phyloP scores from a whole-genome alignment of 345 rosid species.

The Pistacia atlantica region DNA sequence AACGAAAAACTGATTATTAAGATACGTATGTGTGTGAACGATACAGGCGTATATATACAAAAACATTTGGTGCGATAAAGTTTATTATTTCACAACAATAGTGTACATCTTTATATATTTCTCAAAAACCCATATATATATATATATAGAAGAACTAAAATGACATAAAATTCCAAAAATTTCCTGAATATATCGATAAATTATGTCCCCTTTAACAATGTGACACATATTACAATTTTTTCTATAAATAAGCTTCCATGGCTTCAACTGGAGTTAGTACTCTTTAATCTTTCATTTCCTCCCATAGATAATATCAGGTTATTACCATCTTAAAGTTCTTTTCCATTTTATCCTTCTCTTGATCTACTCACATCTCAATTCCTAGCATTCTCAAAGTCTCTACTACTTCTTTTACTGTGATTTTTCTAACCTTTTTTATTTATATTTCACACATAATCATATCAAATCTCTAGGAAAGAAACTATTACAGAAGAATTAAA shows the following conservation, averaged over 20 bases:
- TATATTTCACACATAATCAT: background rate
- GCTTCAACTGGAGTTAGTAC: conserved; percentile 6
- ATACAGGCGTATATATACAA: background rate
- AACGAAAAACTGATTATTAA: background rate
- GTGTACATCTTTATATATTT: background rate
- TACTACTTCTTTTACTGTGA: background rate
- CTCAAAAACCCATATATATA: background rate
- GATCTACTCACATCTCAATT: background rate
- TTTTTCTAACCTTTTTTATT: background rate
- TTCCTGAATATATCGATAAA: background rate
- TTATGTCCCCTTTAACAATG: background rate
- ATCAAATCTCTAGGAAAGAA: background rate
- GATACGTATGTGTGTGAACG: too few species aligned
- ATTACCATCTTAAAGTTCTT: background rate
- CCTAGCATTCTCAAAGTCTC: background rate
- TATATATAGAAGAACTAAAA: too few species aligned
- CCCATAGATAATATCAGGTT: background rate
- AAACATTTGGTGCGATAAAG: background rate
- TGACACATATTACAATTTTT: background rate
- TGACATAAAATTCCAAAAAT: background rate
- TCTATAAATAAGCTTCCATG: conserved; percentile 22
- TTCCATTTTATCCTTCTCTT: background rate
- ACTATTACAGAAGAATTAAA: background rate
- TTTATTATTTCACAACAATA: too few species aligned
- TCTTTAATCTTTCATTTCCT: background rate